Base-by-base conservation (phyloP, 768 basidiomycete genomes). In the Candolleomyces efflorescens region DNA sequence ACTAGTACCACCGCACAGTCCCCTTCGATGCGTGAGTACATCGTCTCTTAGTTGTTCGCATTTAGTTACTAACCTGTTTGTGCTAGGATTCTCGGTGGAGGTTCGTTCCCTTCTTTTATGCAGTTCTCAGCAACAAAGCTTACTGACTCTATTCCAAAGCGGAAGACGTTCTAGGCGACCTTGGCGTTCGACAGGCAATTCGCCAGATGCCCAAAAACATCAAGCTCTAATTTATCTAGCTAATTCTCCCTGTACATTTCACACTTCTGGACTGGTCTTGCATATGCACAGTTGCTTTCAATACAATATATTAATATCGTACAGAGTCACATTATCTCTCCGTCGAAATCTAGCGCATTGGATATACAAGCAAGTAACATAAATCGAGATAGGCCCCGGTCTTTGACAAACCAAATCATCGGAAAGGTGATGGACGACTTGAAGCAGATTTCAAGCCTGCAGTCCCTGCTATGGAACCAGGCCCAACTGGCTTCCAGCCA, bases 161-260 rank as follows among this genome's bases (percentile, higher is more conserved):
- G 59, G 87, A 90, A 68, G 89, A 90, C 62, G 90, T 92, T 10
- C 73, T 93, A 56, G 85, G 84, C 17, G 91, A 93, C 66, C 77
- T 94, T 26, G 91, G 92, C 49, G 90, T 92, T 9, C 80, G 91
- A 49, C 90, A 92, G 68, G 90, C 90, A 0, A 80, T 92, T 64
- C 81, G 87, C 45, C 75, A 73, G 18, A 92, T 93, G 81, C 91
- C 90, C 7, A 80, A 82, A 75, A 81, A 87, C 64, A 79, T 78
- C 20, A 78, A 82, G 58, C 68, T 92, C 65, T 23, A 50, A 37
- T 1, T 3, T 46, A 11, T 53, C n/a, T 53, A 18, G 11, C 17
- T 51, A 26, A 27, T 51, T 36, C 15, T 36, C 27, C 17, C 27
- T 23, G 26, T 26, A 17, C 27, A 5, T 36, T 17, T 51, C 15